Evolutionary conservation across 768 basidiomycete genomes (phyloP).

Genomic region (Termitomyces heimii): DNA sequence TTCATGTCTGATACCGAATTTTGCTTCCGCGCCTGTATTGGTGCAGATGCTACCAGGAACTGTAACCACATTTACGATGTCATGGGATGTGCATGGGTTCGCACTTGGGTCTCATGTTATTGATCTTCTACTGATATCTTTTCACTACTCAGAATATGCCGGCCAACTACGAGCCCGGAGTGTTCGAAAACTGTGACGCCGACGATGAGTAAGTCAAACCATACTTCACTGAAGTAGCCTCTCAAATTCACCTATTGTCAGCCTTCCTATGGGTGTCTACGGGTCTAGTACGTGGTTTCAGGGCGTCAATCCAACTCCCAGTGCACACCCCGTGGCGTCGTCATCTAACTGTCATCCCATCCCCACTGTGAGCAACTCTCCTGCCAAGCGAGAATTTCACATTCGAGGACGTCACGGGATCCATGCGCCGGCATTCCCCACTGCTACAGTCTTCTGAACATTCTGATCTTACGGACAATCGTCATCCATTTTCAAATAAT

Average conservation of each 20-base stretch:
- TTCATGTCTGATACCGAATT: constrained; percentile 50
- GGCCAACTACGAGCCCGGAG: constrained; percentile 51
- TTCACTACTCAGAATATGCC: constrained; percentile 59
- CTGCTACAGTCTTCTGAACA: background rate
- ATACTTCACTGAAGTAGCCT: background rate
- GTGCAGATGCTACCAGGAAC: constrained; percentile 44
- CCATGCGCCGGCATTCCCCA: background rate
- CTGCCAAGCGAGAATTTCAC: constrained; percentile 2
- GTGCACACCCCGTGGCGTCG: constrained; percentile 49
- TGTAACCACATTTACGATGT: constrained; percentile 81
- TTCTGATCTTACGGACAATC: background rate
- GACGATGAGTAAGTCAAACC: constrained; percentile 37
- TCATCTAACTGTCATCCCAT: constrained; percentile 58
- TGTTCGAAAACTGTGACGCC: constrained; percentile 62
- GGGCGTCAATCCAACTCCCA: constrained; percentile 49
- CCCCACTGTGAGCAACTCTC: constrained; percentile 26
- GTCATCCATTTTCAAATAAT: background rate
- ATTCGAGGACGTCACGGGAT: background rate
- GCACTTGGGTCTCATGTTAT: constrained; percentile 1
- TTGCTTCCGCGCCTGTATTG: constrained; percentile 41
- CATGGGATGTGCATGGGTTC: constrained; percentile 52
- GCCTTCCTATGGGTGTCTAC: constrained; percentile 66
- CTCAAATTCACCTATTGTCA: constrained; percentile 10
- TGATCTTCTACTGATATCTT: background rate
- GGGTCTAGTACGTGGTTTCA: constrained; percentile 68